phyloP scores from a whole-genome alignment of 2,329 filamentous ascomycete species.

The Paraphaeosphaeria sporulosa region DNA sequence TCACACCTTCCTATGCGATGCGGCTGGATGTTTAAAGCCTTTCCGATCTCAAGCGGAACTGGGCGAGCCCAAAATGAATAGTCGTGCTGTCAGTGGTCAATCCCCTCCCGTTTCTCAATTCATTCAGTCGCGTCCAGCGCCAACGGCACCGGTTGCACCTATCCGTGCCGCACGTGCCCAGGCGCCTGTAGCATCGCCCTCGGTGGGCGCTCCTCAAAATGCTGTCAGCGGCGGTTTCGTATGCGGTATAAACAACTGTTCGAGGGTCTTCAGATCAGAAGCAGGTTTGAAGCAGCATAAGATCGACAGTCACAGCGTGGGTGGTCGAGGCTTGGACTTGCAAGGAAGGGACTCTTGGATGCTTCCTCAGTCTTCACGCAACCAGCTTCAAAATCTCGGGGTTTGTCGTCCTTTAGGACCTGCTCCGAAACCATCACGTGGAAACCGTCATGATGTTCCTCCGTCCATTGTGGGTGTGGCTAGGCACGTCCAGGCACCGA shows the following conservation, averaged over 20 bases:
- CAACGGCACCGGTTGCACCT: not conserved
- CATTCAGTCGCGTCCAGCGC: not conserved
- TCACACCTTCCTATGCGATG: not conserved
- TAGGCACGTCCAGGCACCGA: not conserved
- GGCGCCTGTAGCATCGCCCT: not conserved
- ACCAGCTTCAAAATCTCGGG: slow-evolving; percentile 24
- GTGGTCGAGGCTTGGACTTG: slow-evolving; percentile 29
- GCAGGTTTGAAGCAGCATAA: slow-evolving; percentile 31
- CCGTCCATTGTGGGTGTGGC: not conserved
- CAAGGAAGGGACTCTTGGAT: slow-evolving; percentile 33
- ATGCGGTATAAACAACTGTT: slow-evolving; percentile 18
- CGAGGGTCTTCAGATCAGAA: slow-evolving; percentile 27
- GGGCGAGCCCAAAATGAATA: not conserved
- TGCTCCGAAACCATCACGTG: slow-evolving; percentile 9
- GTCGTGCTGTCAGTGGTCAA: not conserved
- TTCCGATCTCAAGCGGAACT: not conserved
- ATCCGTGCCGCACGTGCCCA: not conserved
- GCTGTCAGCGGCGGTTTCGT: slow-evolving; percentile 6
- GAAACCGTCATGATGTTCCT: slow-evolving; percentile 8
- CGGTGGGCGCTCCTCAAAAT: not conserved
- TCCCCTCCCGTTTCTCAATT: not conserved
- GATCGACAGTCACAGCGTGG: slow-evolving; percentile 31
- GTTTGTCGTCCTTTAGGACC: slow-evolving; percentile 14
- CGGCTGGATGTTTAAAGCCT: not conserved
- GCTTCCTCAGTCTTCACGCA: slow-evolving; percentile 25